Conservation (phyloP, 169 alveolate species). For the Plasmodium gonderi region DNA sequence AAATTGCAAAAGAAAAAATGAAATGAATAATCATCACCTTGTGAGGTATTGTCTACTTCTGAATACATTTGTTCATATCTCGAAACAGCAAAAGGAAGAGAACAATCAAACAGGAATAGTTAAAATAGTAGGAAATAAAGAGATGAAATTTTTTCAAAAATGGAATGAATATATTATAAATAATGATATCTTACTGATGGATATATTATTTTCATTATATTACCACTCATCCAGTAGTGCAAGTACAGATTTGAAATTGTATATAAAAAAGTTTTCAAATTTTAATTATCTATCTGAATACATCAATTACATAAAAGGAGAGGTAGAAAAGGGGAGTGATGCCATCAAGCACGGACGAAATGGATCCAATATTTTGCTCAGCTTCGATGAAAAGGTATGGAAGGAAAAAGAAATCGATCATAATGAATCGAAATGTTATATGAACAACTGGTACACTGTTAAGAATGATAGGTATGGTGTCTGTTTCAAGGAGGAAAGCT, state of each 20-base stretch:
- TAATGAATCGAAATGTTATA: not conserved
- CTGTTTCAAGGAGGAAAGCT: not conserved
- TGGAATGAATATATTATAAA: slow-evolving; percentile 8
- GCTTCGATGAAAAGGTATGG: not conserved
- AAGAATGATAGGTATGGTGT: no score
- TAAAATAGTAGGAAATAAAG: slow-evolving; percentile 15
- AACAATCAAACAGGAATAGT: not conserved
- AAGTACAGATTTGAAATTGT: not conserved
- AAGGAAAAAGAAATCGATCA: not conserved
- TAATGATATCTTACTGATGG: slow-evolving; percentile 33
- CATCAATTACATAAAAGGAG: slow-evolving; percentile 12
- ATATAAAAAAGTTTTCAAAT: slow-evolving; percentile 19
- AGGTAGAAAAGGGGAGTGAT: not conserved
- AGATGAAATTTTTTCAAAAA: slow-evolving; percentile 21
- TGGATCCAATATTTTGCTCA: not conserved
- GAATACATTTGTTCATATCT: not conserved
- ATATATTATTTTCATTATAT: slow-evolving; percentile 23
- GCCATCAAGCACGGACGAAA: not conserved
- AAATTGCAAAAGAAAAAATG: not conserved
- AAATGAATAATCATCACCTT: not conserved
- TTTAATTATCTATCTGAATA: slow-evolving; percentile 31
- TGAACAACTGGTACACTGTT: not conserved
- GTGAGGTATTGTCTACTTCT: not conserved
- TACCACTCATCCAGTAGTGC: not conserved
- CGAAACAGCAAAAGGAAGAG: not conserved